Evolutionary conservation across 345 rosid genomes (phyloP).

Genomic region (Camelina hispida): DNA sequence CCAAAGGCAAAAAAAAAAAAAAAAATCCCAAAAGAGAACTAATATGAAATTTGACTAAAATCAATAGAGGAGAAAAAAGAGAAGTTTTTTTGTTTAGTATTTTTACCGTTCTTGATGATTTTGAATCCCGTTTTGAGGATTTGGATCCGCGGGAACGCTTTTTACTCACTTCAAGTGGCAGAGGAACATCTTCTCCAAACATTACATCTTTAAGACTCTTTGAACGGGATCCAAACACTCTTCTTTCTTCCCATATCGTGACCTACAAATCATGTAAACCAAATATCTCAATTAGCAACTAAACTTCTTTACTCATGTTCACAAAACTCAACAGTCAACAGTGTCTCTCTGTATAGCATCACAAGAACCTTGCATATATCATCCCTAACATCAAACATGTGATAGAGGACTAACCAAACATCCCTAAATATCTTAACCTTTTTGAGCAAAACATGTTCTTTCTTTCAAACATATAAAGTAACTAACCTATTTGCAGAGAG

Average conservation of each 20-base stretch:
- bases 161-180: constrained; percentile 74
- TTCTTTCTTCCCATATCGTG: constrained; percentile 93
- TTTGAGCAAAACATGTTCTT: neutral
- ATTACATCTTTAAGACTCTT: constrained; percentile 68
- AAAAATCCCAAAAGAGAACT: neutral
- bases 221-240: constrained; percentile 88
- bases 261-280: constrained; percentile 51
- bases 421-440: neutral
- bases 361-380: constrained; percentile 7
- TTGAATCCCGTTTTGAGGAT: constrained; percentile 80
- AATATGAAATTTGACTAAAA: constrained; percentile 18
- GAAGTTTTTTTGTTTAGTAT: neutral
- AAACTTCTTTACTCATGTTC: neutral
- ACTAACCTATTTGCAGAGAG: neutral
- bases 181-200: constrained; percentile 78
- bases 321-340: neutral
- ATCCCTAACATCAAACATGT: constrained; percentile 26
- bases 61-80: constrained; percentile 1
- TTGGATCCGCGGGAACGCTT: constrained; percentile 80
- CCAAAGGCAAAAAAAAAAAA: neutral
- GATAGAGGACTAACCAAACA: neutral
- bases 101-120: constrained; percentile 78
- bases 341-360: neutral
- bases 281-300: neutral
- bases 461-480: neutral